Conservation (phyloP, 2,329 filamentous ascomycete genomes). For the Ophiostoma australiae region DNA sequence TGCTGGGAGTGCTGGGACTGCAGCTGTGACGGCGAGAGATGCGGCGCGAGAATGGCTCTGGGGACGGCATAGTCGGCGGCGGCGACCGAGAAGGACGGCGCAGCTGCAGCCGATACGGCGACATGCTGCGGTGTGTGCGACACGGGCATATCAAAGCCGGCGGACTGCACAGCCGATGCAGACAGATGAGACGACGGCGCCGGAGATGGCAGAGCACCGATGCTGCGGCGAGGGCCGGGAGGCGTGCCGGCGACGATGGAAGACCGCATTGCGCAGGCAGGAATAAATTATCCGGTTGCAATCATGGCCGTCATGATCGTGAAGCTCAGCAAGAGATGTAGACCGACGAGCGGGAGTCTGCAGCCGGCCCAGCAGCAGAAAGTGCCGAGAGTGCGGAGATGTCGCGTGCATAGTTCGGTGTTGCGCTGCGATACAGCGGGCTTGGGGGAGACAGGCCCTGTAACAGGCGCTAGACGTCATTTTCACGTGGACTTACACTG, state of each 20-base stretch:
- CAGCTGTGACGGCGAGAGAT: neutral
- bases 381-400: neutral
- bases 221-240: neutral
- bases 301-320: neutral
- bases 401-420: neutral
- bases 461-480: neutral
- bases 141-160: neutral
- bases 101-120: neutral
- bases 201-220: neutral
- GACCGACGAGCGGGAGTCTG: neutral
- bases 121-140: neutral
- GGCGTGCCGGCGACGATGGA: neutral
- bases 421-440: neutral
- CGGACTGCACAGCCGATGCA: neutral
- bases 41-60: constrained; percentile 16
- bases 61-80: constrained; percentile 19
- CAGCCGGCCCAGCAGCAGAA: neutral
- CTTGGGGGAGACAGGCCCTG: neutral
- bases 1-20: neutral
- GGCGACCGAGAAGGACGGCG: constrained; percentile 11
- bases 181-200: neutral
- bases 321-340: neutral
- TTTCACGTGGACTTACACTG: constrained; percentile 4
- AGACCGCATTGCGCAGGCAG: neutral
- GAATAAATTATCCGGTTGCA: neutral